Evolutionary conservation across 306 rosid genomes (phyloP), one percentile per base, ranked within the genome.

Genomic region (Sesbania bispinosa): DNA sequence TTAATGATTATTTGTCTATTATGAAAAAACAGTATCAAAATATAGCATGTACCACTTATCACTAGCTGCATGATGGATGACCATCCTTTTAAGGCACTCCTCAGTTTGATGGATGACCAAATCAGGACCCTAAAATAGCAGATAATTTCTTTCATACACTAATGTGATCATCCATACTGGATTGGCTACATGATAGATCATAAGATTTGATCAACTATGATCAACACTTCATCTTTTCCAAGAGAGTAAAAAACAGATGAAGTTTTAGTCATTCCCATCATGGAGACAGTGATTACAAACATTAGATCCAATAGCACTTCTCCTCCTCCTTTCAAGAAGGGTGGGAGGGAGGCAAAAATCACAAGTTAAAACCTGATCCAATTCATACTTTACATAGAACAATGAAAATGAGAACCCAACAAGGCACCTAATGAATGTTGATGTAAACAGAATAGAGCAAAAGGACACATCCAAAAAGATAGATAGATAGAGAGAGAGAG

Each of bases 81-180:
- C 97, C 98, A 94, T 94, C 55, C 32, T 41, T 64, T 90, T 96
- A 75, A 94, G 80, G 81, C 95, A 90, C 73, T 89, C 98, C 84
- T 85, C 73, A 38, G 78, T 77, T 83, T 94, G 98, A 76, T 85
- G 94, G 74, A 94, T 90, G 69, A 94, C 96, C 86, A 94, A 69
- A 86, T 90, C 92, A 73, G 98, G 98, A 80, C 98, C 98, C 98
- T 94, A 76, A 68, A 80, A 83, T 41, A 57, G 26, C 47, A 78
- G 72, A 77, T 33, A 35, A 13, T 65, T 75, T 50, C 41, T 58
- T 42, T 72, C 57, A 74, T 20, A 51, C 23, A 52, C 64, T 58
- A 62, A 69, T 42, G 68, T 53, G 52, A 42, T 39, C 52, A 27
- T 27, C 30, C 48, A 14, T 71, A 50, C 24, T 11, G n/a, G 48